Evolutionary conservation across 2,329 filamentous ascomycete species (phyloP).

Genomic region (Microdochium bolleyi): DNA sequence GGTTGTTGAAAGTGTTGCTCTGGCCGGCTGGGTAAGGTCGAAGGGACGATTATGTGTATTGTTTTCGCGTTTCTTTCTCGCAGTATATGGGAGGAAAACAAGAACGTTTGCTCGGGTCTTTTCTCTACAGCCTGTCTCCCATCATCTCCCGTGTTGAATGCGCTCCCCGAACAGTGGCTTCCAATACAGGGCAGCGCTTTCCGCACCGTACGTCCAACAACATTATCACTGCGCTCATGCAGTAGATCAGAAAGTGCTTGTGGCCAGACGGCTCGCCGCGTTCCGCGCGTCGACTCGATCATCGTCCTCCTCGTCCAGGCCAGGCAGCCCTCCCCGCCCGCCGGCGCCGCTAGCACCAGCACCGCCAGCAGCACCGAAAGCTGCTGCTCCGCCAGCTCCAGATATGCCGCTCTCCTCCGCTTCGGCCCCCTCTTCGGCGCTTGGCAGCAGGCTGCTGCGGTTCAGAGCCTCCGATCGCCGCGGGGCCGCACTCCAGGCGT

Average conservation of each 20-base stretch:
- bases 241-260: constrained; percentile 84
- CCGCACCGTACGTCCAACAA: too few species aligned
- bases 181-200: too few species aligned
- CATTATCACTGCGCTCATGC: too few species aligned
- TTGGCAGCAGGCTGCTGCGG: constrained; percentile 62
- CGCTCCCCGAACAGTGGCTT: too few species aligned
- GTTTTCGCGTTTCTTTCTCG: too few species aligned
- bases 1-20: too few species aligned
- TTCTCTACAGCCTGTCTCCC: too few species aligned
- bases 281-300: constrained; percentile 93
- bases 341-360: constrained; percentile 29
- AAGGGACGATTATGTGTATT: too few species aligned
- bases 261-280: constrained; percentile 85
- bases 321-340: constrained; percentile 43
- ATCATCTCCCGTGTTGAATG: too few species aligned
- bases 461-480: constrained; percentile 71
- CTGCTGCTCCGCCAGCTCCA: constrained; percentile 15
- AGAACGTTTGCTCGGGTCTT: too few species aligned
- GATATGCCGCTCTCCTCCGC: constrained; percentile 3
- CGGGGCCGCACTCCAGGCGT: constrained; percentile 93
- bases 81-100: too few species aligned
- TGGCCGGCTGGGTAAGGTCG: too few species aligned
- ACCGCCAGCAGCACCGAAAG: constrained; percentile 30
- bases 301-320: constrained; percentile 78
- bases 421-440: constrained; percentile 55